Percentiles rank a stretch among this genome's conserved stretches.
phyloP scores from a whole-genome alignment of 352 stramenopile species.

The Albugo candida region DNA sequence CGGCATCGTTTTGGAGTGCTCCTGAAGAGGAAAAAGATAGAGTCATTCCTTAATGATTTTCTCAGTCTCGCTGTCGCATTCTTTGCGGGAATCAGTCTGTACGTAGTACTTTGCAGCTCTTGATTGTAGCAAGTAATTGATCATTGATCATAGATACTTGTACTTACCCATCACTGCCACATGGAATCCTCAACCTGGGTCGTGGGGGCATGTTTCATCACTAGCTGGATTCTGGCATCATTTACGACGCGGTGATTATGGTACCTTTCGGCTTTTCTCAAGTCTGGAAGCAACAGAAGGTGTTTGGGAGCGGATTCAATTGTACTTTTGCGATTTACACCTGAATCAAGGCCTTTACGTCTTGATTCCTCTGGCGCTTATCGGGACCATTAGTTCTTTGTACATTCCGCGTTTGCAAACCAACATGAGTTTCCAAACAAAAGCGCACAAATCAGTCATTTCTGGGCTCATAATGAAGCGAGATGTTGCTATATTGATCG shows the following conservation, averaged over 20 bases:
- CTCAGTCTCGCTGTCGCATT: conserved; percentile 20
- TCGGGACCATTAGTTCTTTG: background rate
- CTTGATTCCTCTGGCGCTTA: background rate
- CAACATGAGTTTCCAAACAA: background rate
- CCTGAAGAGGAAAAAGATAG: conserved; percentile 9
- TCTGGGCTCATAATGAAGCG: background rate
- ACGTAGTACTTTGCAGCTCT: conserved; percentile 14
- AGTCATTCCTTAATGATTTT: background rate
- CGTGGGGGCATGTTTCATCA: conserved; percentile 83
- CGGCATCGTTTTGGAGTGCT: conserved; percentile 18
- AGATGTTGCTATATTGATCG: conserved; percentile 13
- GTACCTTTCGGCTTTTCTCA: conserved; percentile 84
- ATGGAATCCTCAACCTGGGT: conserved; percentile 62
- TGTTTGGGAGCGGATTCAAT: conserved; percentile 34
- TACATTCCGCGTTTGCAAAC: background rate
- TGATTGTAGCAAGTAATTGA: background rate
- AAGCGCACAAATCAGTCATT: too few species aligned
- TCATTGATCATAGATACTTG: conserved; percentile 11
- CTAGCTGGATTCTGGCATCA: conserved; percentile 81
- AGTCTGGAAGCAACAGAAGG: conserved; percentile 39
- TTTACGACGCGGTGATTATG: conserved; percentile 83
- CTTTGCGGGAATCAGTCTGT: conserved; percentile 59
- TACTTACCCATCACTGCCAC: conserved; percentile 68
- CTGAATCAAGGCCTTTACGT: background rate
- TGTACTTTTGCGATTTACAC: conserved; percentile 22